Evolutionary conservation across 2,329 filamentous ascomycete genomes (phyloP), one percentile per base, ranked within the genome.

Genomic region (Cercospora sp.): DNA sequence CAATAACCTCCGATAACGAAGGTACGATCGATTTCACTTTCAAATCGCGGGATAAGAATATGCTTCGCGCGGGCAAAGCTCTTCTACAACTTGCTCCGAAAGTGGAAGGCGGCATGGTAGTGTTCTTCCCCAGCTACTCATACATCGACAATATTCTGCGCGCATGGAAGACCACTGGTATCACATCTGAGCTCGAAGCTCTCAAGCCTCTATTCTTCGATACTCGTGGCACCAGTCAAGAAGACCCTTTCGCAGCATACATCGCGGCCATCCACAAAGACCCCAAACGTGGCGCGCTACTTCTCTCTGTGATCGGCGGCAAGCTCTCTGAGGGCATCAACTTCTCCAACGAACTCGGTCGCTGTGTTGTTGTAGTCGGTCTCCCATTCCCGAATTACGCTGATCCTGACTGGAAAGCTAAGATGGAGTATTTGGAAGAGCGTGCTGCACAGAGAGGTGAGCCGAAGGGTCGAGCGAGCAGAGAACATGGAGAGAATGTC

Each of bases 241-340:
- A 97, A 45, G 87, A 90, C 5, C 84, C 94, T 0, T 86, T 99
- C 3, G 82, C 86, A 40, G 85, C 88, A 16, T 99, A 98, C 78
- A 88, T 87, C 7, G 80, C 85, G 26, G 88, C 90, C 3, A 89
- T 98, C 42, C 36, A 63, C 5, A 51, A 53, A 7, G 64, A 70
- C 36, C 31, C 60, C 6, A 84, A 79, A 1, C 84, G 86, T 59
- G 94, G 94, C 0, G 94, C 91, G 0, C 82, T 98, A 0, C 86
- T 99, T 0, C 86, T 99, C 28, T 94, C 93, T 64, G 94, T 99
- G 3, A 90, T 99, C 2, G 94, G 94, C 64, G 95, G 95, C 13
- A 97, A 94, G 73, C 90, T 99, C 81, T 97, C 92, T 67, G 95
- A 99, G 80, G 95, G 95, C 72, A 99, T 99, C 82, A 99, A 99